phyloP scores from a whole-genome alignment of 768 basidiomycete species.

The Leccinellum albellum region DNA sequence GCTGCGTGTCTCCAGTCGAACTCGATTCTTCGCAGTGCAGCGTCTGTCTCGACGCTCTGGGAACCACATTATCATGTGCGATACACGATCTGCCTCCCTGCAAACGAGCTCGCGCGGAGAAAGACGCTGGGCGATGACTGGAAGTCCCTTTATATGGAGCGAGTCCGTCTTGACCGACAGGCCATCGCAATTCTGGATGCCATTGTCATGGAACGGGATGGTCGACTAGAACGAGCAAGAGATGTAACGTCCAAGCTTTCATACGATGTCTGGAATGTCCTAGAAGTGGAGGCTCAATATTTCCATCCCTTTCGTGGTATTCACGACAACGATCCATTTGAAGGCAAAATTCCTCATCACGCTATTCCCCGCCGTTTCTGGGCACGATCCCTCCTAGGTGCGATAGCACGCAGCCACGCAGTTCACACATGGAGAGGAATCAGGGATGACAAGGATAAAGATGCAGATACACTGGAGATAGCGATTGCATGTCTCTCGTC shows the following conservation, averaged over 20 bases:
- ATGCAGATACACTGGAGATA: conserved; percentile 37
- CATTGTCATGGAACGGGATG: conserved; percentile 36
- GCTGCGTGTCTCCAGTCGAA: conserved; percentile 38
- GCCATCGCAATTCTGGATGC: conserved; percentile 40
- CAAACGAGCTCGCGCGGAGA: conserved; percentile 35
- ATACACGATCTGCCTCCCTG: conserved; percentile 41
- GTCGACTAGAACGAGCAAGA: conserved; percentile 38
- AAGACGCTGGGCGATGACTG: conserved; percentile 37
- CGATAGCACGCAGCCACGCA: conserved; percentile 42
- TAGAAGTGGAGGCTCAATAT: conserved; percentile 39
- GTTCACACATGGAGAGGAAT: conserved; percentile 36
- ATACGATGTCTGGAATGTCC: conserved; percentile 55
- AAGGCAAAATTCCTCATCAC: conserved; percentile 18
- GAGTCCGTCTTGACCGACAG: conserved; percentile 41
- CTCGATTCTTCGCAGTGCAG: conserved; percentile 42
- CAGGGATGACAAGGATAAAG: conserved; percentile 3
- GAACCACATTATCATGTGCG: conserved; percentile 47
- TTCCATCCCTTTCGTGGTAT: conserved; percentile 28
- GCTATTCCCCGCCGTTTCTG: conserved; percentile 47
- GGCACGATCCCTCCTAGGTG: conserved; percentile 43
- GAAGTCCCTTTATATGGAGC: conserved; percentile 42
- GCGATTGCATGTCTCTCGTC: conserved; percentile 49
- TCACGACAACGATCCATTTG: conserved; percentile 8
- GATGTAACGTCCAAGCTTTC: conserved; percentile 37
- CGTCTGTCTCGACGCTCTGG: conserved; percentile 44